A percentile compares a stretch with the other conserved stretches of the same genome.
phyloP scores from a whole-genome alignment of 2,329 filamentous ascomycete species.

The Aspergillus vadensis region DNA sequence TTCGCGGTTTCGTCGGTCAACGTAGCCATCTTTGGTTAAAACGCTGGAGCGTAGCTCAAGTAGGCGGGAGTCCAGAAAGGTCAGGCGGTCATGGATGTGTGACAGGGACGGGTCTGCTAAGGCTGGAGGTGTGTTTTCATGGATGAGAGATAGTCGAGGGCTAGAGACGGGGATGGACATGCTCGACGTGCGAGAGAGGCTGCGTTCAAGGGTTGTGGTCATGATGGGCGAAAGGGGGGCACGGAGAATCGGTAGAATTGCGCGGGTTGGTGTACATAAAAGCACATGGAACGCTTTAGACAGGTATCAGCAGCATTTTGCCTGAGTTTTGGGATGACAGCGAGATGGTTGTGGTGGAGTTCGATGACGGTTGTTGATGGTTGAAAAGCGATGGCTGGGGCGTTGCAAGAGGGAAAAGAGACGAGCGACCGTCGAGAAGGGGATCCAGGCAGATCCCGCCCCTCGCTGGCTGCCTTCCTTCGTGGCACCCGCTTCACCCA shows the following conservation, averaged over 20 bases:
- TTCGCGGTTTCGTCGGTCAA: slow-evolving; percentile 43
- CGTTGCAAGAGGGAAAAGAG: neutral
- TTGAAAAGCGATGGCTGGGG: neutral
- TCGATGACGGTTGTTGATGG: slow-evolving; percentile 2
- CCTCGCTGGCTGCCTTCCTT: neutral
- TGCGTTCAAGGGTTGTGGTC: slow-evolving; percentile 40
- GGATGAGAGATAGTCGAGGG: slow-evolving; percentile 37
- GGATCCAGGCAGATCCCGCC: neutral
- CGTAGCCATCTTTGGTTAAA: slow-evolving; percentile 43
- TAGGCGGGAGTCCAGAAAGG: slow-evolving; percentile 41
- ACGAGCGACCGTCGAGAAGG: neutral
- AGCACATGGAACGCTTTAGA: neutral
- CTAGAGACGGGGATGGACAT: slow-evolving; percentile 41
- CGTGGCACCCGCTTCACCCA: neutral
- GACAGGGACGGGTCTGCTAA: slow-evolving; percentile 39
- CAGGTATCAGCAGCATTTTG: slow-evolving; percentile 19
- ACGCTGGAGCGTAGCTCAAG: slow-evolving; percentile 40
- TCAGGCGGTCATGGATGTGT: slow-evolving; percentile 42
- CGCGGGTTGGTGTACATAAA: neutral
- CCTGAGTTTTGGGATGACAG: slow-evolving; percentile 4
- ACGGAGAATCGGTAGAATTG: neutral
- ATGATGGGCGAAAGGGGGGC: slow-evolving; percentile 24
- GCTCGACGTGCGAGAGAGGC: slow-evolving; percentile 41
- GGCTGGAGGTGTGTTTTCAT: slow-evolving; percentile 38
- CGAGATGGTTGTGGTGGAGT: slow-evolving; percentile 11